Percentiles rank a stretch among this genome's conserved stretches.
These are phyloP conservation scores for Lophiostoma macrostomum DNA, from an alignment of 495 filamentous ascomycete species.

Conservation along the genomic window DNA sequence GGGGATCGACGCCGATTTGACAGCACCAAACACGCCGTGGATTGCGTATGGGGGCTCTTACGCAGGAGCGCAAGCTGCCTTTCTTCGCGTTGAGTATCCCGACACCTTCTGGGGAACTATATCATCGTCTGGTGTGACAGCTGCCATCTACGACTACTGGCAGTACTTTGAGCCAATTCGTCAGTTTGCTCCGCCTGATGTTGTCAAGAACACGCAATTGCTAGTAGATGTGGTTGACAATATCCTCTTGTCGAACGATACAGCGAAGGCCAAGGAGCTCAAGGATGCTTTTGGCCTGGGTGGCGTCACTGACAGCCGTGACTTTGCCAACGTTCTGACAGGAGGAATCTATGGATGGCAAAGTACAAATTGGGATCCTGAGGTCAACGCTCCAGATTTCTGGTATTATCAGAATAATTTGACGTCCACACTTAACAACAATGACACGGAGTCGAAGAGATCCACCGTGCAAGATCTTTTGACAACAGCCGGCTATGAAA, in stretches of 20 bases:
- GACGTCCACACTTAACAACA: slow-evolving; percentile 49
- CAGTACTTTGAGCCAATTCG: slow-evolving; percentile 65
- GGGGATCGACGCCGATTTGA: slow-evolving; percentile 61
- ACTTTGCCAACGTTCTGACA: slow-evolving; percentile 59
- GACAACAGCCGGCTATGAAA: slow-evolving; percentile 53
- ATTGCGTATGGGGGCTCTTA: slow-evolving; percentile 75
- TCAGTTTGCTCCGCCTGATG: slow-evolving; percentile 53
- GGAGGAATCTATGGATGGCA: slow-evolving; percentile 56
- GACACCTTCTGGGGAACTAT: slow-evolving; percentile 68
- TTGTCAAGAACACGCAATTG: slow-evolving; percentile 55
- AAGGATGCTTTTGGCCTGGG: slow-evolving; percentile 59
- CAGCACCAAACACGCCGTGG: slow-evolving; percentile 56
- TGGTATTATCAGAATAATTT: slow-evolving; percentile 48
- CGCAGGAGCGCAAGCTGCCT: slow-evolving; percentile 68
- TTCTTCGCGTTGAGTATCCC: slow-evolving; percentile 66
- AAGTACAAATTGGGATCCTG: slow-evolving; percentile 67
- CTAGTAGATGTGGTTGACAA: slow-evolving; percentile 62
- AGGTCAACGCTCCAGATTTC: slow-evolving; percentile 52
- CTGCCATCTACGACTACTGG: slow-evolving; percentile 69
- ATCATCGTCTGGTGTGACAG: slow-evolving; percentile 66
- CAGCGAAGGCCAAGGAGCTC: slow-evolving; percentile 49
- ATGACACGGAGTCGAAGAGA: slow-evolving; percentile 40
- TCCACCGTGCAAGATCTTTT: slow-evolving; percentile 51
- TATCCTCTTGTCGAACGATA: slow-evolving; percentile 56
- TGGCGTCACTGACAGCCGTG: slow-evolving; percentile 55